Evolutionary conservation across 768 basidiomycete species (phyloP).

Genomic region (Lactifluus rugatus): DNA sequence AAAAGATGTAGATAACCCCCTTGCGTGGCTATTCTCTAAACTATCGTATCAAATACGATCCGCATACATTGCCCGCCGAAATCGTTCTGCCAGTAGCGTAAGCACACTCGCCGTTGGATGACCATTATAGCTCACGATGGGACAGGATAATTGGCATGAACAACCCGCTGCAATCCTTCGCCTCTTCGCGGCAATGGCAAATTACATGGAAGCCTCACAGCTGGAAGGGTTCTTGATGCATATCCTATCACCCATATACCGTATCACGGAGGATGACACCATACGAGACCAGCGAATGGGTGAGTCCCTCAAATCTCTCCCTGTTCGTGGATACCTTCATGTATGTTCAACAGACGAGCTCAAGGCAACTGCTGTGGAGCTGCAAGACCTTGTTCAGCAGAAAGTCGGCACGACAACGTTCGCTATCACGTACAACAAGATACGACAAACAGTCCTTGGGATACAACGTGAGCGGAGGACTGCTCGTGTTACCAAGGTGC

Average conservation of each 20-base stretch:
- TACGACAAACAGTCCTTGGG: conserved; percentile 59
- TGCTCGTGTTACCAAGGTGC: conserved; percentile 36
- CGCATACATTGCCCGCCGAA: conserved; percentile 61
- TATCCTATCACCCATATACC: conserved; percentile 78
- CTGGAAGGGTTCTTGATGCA: conserved; percentile 71
- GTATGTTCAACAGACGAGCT: conserved; percentile 53
- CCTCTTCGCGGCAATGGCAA: conserved; percentile 91
- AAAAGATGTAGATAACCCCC: conserved; percentile 33
- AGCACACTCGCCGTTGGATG: conserved; percentile 19
- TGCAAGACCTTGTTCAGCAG: conserved; percentile 77
- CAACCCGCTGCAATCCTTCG: conserved; percentile 73
- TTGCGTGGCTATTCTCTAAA: conserved; percentile 92
- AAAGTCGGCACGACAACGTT: conserved; percentile 88
- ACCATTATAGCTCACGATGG: neutral
- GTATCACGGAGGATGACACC: conserved; percentile 80
- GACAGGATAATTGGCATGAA: conserved; percentile 71
- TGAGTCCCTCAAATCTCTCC: conserved; percentile 28
- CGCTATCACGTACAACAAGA: conserved; percentile 65
- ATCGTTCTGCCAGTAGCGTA: conserved; percentile 39
- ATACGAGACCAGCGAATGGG: conserved; percentile 72
- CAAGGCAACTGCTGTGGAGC: conserved; percentile 67
- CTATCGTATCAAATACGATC: conserved; percentile 80
- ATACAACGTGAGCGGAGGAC: conserved; percentile 66
- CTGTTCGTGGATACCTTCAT: neutral
- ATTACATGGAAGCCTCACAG: conserved; percentile 48